phyloP scores from a whole-genome alignment of 2,329 filamentous ascomycete genomes.

The Xylariaceae sp. region DNA sequence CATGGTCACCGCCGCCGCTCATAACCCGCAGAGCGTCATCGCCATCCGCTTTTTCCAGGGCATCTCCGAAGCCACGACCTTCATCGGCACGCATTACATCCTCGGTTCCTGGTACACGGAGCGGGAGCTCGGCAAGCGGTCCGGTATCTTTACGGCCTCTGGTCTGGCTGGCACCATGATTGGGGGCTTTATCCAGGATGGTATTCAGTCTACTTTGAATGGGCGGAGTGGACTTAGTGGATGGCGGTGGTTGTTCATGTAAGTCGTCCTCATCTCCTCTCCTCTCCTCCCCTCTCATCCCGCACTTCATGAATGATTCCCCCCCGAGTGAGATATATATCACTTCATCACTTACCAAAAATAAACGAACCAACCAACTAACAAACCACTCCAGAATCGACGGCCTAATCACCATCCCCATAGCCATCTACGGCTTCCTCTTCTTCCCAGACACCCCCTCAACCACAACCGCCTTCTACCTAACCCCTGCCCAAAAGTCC shows the following conservation, averaged over 20 bases:
- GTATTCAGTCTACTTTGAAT: constrained; percentile 41
- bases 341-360: neutral
- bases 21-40: constrained; percentile 51
- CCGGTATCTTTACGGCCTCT: constrained; percentile 55
- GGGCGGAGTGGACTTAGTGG: constrained; percentile 45
- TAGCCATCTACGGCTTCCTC: constrained; percentile 50
- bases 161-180: constrained; percentile 58
- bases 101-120: constrained; percentile 57
- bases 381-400: constrained; percentile 34
- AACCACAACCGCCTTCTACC: constrained; percentile 45
- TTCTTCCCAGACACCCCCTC: constrained; percentile 49
- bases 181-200: constrained; percentile 56
- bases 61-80: constrained; percentile 51
- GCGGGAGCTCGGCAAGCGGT: constrained; percentile 56
- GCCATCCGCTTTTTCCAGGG: constrained; percentile 54
- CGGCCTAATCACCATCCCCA: constrained; percentile 50
- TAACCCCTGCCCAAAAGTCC: constrained; percentile 34
- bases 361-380: neutral
- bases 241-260: constrained; percentile 50
- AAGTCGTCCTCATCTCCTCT: constrained; percentile 12
- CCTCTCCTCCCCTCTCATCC: neutral
- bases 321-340: too few relatives aligned
- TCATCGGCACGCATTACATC: constrained; percentile 54
- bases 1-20: constrained; percentile 51
- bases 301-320: too few relatives aligned